Conservation (phyloP, 495 filamentous ascomycete species). For the Lasiosphaeria hispida region DNA sequence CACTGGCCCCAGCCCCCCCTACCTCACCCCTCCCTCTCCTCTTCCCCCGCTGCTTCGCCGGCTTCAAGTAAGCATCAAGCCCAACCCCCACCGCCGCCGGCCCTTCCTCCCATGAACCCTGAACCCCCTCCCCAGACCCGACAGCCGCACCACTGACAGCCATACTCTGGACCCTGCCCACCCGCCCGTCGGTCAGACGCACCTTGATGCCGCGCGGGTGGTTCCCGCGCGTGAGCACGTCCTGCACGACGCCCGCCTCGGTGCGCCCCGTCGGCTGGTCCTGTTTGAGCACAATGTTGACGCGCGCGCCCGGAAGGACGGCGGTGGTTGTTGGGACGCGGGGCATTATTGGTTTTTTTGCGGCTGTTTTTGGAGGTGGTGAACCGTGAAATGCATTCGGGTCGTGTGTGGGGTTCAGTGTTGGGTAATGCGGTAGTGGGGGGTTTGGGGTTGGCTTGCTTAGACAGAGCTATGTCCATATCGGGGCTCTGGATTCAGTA, state of each 20-base stretch:
- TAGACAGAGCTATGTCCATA: too few relatives aligned
- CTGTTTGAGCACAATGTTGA: constrained; percentile 67
- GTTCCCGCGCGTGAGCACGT: constrained; percentile 65
- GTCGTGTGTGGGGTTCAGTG: too few relatives aligned
- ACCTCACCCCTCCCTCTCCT: constrained; percentile 21
- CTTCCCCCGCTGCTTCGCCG: constrained; percentile 36
- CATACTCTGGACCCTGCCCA: constrained; percentile 66
- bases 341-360: constrained; percentile 9
- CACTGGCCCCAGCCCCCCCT: too few relatives aligned
- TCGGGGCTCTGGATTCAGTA: too few relatives aligned
- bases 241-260: constrained; percentile 57
- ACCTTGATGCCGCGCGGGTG: constrained; percentile 79
- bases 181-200: constrained; percentile 60
- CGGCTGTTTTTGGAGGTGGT: constrained; percentile 8
- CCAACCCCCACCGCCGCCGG: constrained; percentile 27
- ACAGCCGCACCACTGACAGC: constrained; percentile 17
- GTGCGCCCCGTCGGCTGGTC: constrained; percentile 70
- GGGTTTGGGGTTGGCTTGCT: too few relatives aligned
- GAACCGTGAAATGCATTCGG: not conserved
- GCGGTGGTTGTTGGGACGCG: constrained; percentile 49
- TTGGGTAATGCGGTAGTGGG: too few relatives aligned
- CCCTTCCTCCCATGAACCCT: constrained; percentile 12
- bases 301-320: constrained; percentile 55
- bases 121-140: constrained; percentile 9
- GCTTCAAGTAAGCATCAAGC: constrained; percentile 47